Base-by-base conservation (phyloP, 495 filamentous ascomycete genomes). In the Penicillium maclennaniae region DNA sequence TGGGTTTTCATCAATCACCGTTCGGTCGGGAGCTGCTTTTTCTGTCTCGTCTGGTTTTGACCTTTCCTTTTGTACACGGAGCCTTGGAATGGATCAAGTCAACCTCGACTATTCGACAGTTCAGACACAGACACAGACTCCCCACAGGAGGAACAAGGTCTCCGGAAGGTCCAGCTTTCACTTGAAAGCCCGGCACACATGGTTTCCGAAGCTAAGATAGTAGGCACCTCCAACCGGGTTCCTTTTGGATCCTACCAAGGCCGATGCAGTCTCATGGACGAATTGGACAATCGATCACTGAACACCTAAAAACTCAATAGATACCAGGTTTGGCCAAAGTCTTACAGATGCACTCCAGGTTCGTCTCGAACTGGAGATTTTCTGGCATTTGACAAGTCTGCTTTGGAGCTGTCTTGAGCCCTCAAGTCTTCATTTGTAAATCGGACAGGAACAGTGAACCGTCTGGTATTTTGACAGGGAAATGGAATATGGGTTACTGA, bases 51-150 rank as follows among this genome's bases (percentile, higher is more conserved):
- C 21, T 34, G 14, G 25, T 5, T 28, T 43, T 51, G 45, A 23
- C 25, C 47, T 55, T 47, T 48, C 38, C 23, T 54, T 54, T 36
- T 25, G 37, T 39, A 46, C 47, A 59, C 36, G 48, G 38, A 49
- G 36, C 26, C 27, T 26, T 34, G 39, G 38, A 50, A 50, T 50
- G 17, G 15, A 28, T 48, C 15, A 50, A 51, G 51, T 50, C 56
- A 10, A 16, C 43, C 39, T 23, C 14, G 51, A 51, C 56, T 51
- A 50, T 36, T 43, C 53, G 56, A 52, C 56, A 59, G 53, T 43
- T 55, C 37, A 58, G 23, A 43, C 51, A 51, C 23, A 55, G 31
- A 17, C 6, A 43, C 48, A 50, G 48, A 43, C 34, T 17, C 16
- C 26, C 38, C 31, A 16, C 19, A 1, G 21, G 19, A 42, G 51